Evolutionary conservation across 768 basidiomycete genomes (phyloP).

Genomic region (Rhizopogon roseolus): DNA sequence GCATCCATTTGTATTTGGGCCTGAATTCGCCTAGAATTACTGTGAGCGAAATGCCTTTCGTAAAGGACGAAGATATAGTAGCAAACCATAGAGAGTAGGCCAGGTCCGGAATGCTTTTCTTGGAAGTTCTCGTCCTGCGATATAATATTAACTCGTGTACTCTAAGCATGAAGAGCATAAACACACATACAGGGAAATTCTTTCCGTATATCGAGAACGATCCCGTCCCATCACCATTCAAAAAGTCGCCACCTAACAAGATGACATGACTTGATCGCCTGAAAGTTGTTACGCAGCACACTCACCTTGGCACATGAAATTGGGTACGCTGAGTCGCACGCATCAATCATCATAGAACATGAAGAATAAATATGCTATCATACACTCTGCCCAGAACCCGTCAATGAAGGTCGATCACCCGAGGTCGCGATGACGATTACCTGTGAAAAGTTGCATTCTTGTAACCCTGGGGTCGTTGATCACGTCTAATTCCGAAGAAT

Average conservation of each 20-base stretch:
- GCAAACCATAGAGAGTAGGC: conserved; percentile 85
- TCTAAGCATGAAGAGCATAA: background rate
- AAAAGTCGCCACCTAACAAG: conserved; percentile 79
- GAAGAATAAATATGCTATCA: conserved; percentile 12
- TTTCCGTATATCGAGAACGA: conserved; percentile 96
- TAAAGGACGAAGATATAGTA: background rate
- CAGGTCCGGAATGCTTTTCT: conserved; percentile 83
- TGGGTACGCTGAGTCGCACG: conserved; percentile 54
- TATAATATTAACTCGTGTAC: background rate
- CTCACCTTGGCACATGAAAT: conserved; percentile 95
- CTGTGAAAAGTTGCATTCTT: conserved; percentile 90
- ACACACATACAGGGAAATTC: conserved; percentile 71
- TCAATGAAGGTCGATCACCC: conserved; percentile 2
- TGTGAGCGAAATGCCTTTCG: background rate
- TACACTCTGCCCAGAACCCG: conserved; percentile 58
- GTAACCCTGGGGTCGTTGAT: conserved; percentile 85
- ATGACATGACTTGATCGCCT: background rate
- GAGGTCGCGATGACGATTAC: conserved; percentile 36
- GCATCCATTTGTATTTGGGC: conserved; percentile 90
- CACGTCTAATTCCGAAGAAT: conserved; percentile 25
- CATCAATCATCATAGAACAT: conserved; percentile 9
- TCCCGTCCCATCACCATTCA: conserved; percentile 94
- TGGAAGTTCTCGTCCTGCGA: conserved; percentile 90
- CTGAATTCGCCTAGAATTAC: conserved; percentile 80
- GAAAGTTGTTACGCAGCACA: conserved; percentile 4